Base-by-base conservation (phyloP, 2,329 filamentous ascomycete genomes). In the Ceratocystis papillata region DNA sequence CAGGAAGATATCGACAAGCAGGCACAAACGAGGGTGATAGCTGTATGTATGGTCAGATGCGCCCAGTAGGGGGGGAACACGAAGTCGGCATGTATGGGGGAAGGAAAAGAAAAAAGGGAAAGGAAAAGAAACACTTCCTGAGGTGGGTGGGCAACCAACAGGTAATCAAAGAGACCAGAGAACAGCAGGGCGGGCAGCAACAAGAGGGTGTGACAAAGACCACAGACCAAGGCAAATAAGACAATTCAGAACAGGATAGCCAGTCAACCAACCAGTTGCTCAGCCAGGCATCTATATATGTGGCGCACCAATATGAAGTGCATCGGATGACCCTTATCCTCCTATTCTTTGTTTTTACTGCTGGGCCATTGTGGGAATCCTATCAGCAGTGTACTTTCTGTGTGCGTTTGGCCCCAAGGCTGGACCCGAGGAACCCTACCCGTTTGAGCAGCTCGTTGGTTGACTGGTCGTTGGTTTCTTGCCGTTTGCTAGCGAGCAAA, bases 231-330 rank as follows among this genome's bases (percentile, higher is more conserved):
- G 15, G 55, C 55, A 30, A 59, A 59, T 59, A 59, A 59, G 25
- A 59, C 55, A 59, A n/a, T 30, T 57, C 53, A 63, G 20, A 46
- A 48, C 37, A 63, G 15, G 44, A 50, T n/a, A 63, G 20, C 6
- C 37, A 63, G 41, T 41, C 60, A 46, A 25, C 37, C 60, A 63
- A 33, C 61, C 61, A 63, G n/a, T 45, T 33, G 37, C 37, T 41
- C 37, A 15, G 37, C 1, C 37, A 12, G 37, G 37, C 37, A 41
- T 41, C 10, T 41, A 41, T 15, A 50, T n/a, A 37, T 10, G 8
- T 33, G 30, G 30, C 30, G 55, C 55, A 59, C 55, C n/a, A 59
- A 59, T 28, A 37, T 59, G 55, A 37, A 37, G 30, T 7, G 15
- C 28, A 15, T 17, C 15, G 30, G 30, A 10, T 30, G 33, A 59